Percentiles rank a stretch among this genome's conserved stretches.
These are phyloP conservation scores for Backusella tarrabulga DNA, from an alignment of 192 early-diverging fungal genomes.

Conservation along the genomic window DNA sequence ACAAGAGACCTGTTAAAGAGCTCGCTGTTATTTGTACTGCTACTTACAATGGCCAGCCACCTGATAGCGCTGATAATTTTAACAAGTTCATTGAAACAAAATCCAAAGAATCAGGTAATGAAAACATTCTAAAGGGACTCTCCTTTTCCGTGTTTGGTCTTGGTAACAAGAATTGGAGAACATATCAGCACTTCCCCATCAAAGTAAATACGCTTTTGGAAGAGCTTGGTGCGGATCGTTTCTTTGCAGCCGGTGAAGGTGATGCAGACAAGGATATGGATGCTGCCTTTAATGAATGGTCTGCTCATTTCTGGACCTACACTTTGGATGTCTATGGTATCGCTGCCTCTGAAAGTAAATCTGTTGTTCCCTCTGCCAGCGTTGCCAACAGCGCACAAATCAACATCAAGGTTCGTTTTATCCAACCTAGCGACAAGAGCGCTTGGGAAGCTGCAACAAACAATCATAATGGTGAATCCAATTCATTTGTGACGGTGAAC, in stretches of 20 bases:
- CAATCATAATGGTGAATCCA: conserved; percentile 19
- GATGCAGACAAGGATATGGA: conserved; percentile 49
- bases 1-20: conserved; percentile 7
- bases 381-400: background rate
- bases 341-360: conserved; percentile 3
- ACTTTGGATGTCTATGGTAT: conserved; percentile 18
- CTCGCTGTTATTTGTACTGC: conserved; percentile 32
- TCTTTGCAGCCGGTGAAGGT: conserved; percentile 42
- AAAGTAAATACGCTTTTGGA: conserved; percentile 42
- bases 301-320: conserved; percentile 31
- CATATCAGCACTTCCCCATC: conserved; percentile 54
- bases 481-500: conserved; percentile 28
- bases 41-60: conserved; percentile 43
- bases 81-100: conserved; percentile 26
- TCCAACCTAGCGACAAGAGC: conserved; percentile 11
- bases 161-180: conserved; percentile 59
- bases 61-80: conserved; percentile 50
- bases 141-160: conserved; percentile 56
- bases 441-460: conserved; percentile 15
- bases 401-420: conserved; percentile 12
- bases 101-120: conserved; percentile 11
- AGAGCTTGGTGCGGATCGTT: conserved; percentile 43
- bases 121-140: conserved; percentile 36
- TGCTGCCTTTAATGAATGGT: conserved; percentile 27
- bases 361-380: conserved; percentile 17